Evolutionary conservation across 1,284 basidiomycete species (phyloP), one percentile per base, ranked within the genome.

Genomic region (Cutaneotrichosporon cyanovorans): DNA sequence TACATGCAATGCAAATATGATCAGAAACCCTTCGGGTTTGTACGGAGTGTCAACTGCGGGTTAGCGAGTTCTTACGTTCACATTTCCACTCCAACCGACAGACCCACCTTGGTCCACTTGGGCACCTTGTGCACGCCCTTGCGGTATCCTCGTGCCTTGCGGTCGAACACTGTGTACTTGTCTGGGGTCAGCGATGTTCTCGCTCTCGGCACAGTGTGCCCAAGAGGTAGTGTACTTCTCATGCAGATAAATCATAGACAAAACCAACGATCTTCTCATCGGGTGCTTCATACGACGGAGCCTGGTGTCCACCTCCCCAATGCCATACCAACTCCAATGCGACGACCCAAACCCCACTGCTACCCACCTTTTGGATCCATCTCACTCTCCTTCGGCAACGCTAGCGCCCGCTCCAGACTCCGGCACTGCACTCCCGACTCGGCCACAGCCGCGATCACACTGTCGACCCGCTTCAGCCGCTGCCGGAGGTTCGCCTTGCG

Each of bases 71-170:
- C 20, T 7, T 22, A 11, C n/a, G 20, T 22, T n/a, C 11, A 22
- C 21, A 3, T 1, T 15, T 14, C 15, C 16, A 4, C n/a, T n/a
- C n/a, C n/a, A 28, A 18, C 23, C 14, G n/a, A 11, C 11, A 12
- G 20, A 75, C 85, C 55, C 61, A 91, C 89, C 69, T 87, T 78
- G 50, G 90, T 93, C 79, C 84, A 93, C 66, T 93, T 92, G 18
- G 89, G 90, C 23, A 95, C 87, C 68, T 95, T 95, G 74, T 98
- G 93, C 37, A 96, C 86, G 18, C 86, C 84, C 68, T 98, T 98
- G 40, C 93, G 76, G 5, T 84, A 84, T 33, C 46, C 48, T 50
- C 70, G 74, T 7, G 75, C 75, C 42, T 80, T 82, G 18, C 80
- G 77, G 44, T 80, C 83, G 72, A 92, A 98, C 16, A 86, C 82